Conservation (phyloP, 371 early-diverging fungal genomes). For the Mucor circinelloides region DNA sequence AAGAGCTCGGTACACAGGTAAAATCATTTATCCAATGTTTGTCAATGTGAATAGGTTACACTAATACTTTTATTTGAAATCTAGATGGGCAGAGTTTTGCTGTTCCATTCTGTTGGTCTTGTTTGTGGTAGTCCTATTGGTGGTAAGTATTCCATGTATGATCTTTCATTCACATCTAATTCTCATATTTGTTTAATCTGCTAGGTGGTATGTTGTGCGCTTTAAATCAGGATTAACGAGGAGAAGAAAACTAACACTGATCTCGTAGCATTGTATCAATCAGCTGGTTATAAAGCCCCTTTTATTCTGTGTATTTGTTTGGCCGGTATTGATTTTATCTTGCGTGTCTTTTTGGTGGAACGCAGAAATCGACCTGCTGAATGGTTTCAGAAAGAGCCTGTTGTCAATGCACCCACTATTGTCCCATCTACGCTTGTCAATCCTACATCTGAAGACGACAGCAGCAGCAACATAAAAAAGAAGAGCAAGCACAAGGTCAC, state of each 20-base stretch:
- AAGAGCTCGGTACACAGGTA: conserved; percentile 52
- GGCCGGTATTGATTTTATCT: conserved; percentile 46
- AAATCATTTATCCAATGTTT: background rate
- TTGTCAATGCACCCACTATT: background rate
- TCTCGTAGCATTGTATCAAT: conserved; percentile 46
- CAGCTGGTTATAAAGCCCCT: conserved; percentile 59
- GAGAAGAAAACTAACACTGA: background rate
- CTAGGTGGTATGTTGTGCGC: conserved; percentile 2
- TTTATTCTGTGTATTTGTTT: conserved; percentile 66
- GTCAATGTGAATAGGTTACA: background rate
- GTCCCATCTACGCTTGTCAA: background rate
- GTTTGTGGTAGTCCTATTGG: conserved; percentile 61
- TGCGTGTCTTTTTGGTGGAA: conserved; percentile 47
- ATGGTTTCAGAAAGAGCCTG: conserved; percentile 12
- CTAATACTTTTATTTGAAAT: background rate
- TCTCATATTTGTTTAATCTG: background rate
- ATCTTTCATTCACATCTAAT: background rate
- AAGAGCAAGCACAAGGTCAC: conserved; percentile 6
- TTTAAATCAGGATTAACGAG: background rate
- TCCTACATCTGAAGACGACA: background rate
- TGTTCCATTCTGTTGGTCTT: conserved; percentile 58
- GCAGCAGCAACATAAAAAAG: background rate
- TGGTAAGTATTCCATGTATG: conserved; percentile 9
- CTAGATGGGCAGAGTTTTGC: conserved; percentile 58
- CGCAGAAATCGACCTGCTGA: conserved; percentile 28